Percentiles rank a stretch among this genome's conserved stretches.
Evolutionary conservation across 805 yeast species (phyloP).

Genomic region (Saccharomyces eubayanus): DNA sequence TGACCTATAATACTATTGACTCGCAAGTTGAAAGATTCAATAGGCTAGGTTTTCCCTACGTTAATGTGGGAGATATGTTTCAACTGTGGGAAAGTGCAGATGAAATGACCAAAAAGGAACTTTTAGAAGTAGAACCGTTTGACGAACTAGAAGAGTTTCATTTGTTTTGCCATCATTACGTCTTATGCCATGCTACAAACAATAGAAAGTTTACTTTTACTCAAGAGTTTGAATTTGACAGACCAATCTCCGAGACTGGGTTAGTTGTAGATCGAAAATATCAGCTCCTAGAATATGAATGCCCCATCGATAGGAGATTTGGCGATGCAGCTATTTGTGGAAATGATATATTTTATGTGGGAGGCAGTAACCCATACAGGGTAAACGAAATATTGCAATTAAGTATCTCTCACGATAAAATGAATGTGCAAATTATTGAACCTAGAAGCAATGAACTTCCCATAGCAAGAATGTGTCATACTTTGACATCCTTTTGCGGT

Average conservation of each 20-base stretch:
- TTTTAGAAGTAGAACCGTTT: slow-evolving; percentile 53
- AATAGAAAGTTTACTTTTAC: slow-evolving; percentile 8
- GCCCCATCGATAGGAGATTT: slow-evolving; percentile 16
- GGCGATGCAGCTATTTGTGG: slow-evolving; percentile 13
- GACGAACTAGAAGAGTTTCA: slow-evolving; percentile 83
- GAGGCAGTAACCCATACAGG: slow-evolving; percentile 32
- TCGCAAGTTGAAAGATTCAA: slow-evolving; percentile 46
- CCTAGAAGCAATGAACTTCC: slow-evolving; percentile 1
- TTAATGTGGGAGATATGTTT: slow-evolving; percentile 46
- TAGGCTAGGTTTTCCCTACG: slow-evolving; percentile 37
- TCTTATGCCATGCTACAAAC: slow-evolving; percentile 57
- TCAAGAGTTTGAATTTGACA: slow-evolving; percentile 3
- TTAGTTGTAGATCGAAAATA: background rate
- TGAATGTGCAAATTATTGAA: slow-evolving; percentile 4
- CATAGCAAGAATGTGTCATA: slow-evolving; percentile 51
- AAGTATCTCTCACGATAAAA: slow-evolving; percentile 1
- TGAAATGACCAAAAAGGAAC: slow-evolving; percentile 31
- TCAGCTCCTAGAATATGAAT: background rate
- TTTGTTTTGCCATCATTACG: slow-evolving; percentile 66
- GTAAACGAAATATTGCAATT: slow-evolving; percentile 13
- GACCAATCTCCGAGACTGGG: background rate
- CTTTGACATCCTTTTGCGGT: slow-evolving; percentile 32
- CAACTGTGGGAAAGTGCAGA: slow-evolving; percentile 51
- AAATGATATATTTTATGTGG: slow-evolving; percentile 24
- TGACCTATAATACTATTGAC: slow-evolving; percentile 42